Evolutionary conservation across 495 filamentous ascomycete genomes (phyloP), one percentile per base, ranked within the genome.

Genomic region (Chaetomium cochliodes): DNA sequence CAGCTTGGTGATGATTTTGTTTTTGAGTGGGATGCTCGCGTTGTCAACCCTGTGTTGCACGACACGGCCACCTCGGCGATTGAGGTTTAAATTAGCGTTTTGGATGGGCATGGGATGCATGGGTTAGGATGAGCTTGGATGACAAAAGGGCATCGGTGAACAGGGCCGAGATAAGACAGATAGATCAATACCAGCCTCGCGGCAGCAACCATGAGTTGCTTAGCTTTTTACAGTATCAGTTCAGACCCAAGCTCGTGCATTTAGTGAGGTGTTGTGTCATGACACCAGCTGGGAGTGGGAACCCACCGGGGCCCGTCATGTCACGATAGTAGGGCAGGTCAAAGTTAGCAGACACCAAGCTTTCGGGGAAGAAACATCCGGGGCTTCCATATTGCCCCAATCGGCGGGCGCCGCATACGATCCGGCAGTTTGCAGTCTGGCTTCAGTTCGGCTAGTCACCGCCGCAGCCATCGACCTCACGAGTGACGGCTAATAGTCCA

Each of bases 1-100:
- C 87, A 97, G 64, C 82, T 85, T 3, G 86, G 83, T 15, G 86
- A 72, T 80, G 89, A 78, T 72, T 92, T 81, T 67, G 68, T 69
- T 55, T 80, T 80, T 66, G 68, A 78, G 66, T 81, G 78, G 68
- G 76, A 80, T 60, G 78, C 79, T 39, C 64, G 70, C 23, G 80
- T 22, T 3, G 50, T 89, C 64, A 90, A 89, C 77, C 87, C 86
- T 22, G 84, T 89, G n/a, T 74, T 84, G 13, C 78, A 63, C 13
- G 61, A 84, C 76, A 84, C 82, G 63, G 46, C 50, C 73, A 74
- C 70, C 62, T 83, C 80, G 56, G 85, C 85, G 53, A 75, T 88
- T 60, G 83, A 85, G 73, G 57, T 65, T 30, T 64, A 84, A 84
- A 15, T 30, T 60, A 46, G 58, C 26, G 26, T 51, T 44, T 28